A percentile compares a stretch with the other conserved stretches of the same genome.
Evolutionary conservation across 495 filamentous ascomycete species (phyloP).

Genomic region (Cercophora sp.): DNA sequence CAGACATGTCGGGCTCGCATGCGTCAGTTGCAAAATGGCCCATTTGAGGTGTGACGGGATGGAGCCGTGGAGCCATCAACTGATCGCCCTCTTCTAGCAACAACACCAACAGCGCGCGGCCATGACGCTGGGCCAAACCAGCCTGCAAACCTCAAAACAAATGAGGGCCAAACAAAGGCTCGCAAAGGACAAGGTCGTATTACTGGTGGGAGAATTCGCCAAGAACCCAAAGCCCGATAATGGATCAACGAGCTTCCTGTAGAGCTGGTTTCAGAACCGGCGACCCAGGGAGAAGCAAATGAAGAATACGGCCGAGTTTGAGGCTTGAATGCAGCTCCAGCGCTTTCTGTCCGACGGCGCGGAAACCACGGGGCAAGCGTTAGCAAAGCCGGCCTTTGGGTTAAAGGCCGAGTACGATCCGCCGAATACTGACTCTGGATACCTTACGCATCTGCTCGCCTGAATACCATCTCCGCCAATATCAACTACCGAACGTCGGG

Average conservation of each 20-base stretch:
- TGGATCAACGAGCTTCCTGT: constrained; percentile 29
- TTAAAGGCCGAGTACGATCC: too few relatives aligned
- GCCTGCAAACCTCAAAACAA: constrained; percentile 32
- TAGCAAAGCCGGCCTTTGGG: too few relatives aligned
- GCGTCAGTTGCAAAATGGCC: too few relatives aligned
- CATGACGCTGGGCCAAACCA: constrained; percentile 29
- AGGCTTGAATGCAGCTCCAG: too few relatives aligned
- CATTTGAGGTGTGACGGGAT: too few relatives aligned
- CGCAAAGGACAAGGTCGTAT: constrained; percentile 77
- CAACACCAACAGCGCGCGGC: constrained; percentile 24
- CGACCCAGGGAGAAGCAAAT: constrained; percentile 80
- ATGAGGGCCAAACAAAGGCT: constrained; percentile 61
- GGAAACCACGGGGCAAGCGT: too few relatives aligned
- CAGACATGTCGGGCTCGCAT: too few relatives aligned
- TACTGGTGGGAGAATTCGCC: constrained; percentile 68
- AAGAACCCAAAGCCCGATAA: constrained; percentile 75
- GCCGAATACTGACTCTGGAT: too few relatives aligned
- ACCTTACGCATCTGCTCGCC: too few relatives aligned
- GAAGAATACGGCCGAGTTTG: constrained; percentile 64
- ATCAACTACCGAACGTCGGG: too few relatives aligned
- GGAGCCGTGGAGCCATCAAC: constrained; percentile 26
- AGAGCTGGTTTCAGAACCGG: constrained; percentile 94
- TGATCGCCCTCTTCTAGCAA: constrained; percentile 28
- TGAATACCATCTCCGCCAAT: too few relatives aligned
- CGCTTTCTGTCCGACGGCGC: too few relatives aligned